Percentiles rank a stretch among this genome's conserved stretches.
Conservation (phyloP, 345 rosid genomes). For the Populus deltoides region DNA sequence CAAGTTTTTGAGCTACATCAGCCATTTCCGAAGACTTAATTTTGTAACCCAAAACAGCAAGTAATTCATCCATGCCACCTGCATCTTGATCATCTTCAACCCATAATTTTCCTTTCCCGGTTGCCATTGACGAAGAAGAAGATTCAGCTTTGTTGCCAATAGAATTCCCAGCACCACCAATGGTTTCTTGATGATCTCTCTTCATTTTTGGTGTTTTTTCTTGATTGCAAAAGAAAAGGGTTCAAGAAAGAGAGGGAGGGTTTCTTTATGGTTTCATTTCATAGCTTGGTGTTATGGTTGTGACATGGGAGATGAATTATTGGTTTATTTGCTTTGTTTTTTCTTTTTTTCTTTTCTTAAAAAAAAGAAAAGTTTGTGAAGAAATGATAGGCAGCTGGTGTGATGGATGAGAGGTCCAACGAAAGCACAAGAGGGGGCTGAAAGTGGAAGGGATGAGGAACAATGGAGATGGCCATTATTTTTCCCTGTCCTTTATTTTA, state of each 20-base stretch:
- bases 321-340: constrained; percentile 2
- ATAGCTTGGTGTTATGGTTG: neutral
- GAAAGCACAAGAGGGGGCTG: constrained; percentile 14
- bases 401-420: constrained; percentile 33
- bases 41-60: constrained; percentile 32
- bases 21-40: constrained; percentile 35
- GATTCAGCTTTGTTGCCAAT: constrained; percentile 7
- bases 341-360: neutral
- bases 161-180: constrained; percentile 20
- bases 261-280: constrained; percentile 1
- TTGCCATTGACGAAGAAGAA: constrained; percentile 34
- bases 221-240: neutral
- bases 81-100: constrained; percentile 44
- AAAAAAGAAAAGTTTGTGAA: neutral
- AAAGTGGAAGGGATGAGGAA: constrained; percentile 46
- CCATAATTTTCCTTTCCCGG: constrained; percentile 40
- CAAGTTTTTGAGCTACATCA: constrained; percentile 33
- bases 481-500: neutral
- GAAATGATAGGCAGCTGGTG: constrained; percentile 4
- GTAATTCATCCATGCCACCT: constrained; percentile 35
- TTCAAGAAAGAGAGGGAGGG: neutral
- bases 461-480: constrained; percentile 28
- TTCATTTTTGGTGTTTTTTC: constrained; percentile 37
- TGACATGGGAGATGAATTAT: constrained; percentile 6
- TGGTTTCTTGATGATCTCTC: constrained; percentile 44